Conservation (phyloP, 495 filamentous ascomycete species). For the Xylaria longipes region DNA sequence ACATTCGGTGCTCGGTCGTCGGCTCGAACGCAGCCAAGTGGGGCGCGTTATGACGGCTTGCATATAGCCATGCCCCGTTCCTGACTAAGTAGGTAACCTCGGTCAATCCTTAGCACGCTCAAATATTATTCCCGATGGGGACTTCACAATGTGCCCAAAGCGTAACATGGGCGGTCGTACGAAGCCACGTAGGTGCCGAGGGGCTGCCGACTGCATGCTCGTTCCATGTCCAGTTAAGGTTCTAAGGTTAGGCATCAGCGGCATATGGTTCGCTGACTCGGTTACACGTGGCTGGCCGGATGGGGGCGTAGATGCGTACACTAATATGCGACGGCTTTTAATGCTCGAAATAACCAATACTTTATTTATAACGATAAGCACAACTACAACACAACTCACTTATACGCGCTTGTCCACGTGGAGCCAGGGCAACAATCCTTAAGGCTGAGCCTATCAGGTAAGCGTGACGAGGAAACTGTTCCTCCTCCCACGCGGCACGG, state of each 20-base stretch:
- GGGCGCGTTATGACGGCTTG: constrained; percentile 3
- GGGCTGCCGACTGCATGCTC: no score
- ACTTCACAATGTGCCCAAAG: background rate
- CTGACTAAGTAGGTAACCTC: no score
- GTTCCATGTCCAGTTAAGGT: background rate
- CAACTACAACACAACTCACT: constrained; percentile 2
- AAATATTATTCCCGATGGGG: constrained; percentile 7
- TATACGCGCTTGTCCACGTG: background rate
- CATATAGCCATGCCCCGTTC: constrained; percentile 15
- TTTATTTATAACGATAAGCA: constrained; percentile 15
- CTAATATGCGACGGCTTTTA: background rate
- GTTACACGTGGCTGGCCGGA: constrained; percentile 10
- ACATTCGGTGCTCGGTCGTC: constrained; percentile 21
- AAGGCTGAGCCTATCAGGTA: constrained; percentile 17
- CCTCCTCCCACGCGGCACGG: constrained; percentile 3
- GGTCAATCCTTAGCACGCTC: no score
- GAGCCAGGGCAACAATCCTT: background rate
- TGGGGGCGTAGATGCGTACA: background rate
- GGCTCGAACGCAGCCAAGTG: constrained; percentile 16
- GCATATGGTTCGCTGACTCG: constrained; percentile 13
- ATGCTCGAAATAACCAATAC: constrained; percentile 1
- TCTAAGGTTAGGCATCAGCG: constrained; percentile 20
- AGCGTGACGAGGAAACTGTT: constrained; percentile 13
- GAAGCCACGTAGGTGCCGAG: background rate
- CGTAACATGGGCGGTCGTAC: background rate